Conservation (phyloP, 768 basidiomycete genomes). For the Phaeotremella skinneri region DNA sequence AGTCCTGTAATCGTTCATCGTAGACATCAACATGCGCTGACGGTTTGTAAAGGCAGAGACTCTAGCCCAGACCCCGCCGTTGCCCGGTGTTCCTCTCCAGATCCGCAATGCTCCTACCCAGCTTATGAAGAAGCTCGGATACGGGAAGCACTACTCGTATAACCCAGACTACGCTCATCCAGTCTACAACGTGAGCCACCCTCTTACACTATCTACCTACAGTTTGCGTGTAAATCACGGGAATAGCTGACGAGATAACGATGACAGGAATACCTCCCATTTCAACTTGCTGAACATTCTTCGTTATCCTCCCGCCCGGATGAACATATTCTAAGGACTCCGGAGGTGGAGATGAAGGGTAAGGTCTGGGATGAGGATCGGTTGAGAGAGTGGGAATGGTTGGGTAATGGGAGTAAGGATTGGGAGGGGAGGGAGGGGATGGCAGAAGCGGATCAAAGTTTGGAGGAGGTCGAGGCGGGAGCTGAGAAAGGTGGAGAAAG, state of each 20-base stretch:
- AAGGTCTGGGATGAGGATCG: constrained; percentile 65
- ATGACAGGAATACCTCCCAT: constrained; percentile 62
- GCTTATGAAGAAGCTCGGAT: constrained; percentile 68
- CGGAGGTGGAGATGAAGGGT: constrained; percentile 54
- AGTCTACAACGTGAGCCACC: constrained; percentile 54
- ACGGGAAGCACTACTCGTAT: constrained; percentile 64
- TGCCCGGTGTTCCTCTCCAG: constrained; percentile 64
- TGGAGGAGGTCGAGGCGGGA: neutral
- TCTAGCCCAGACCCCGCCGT: constrained; percentile 59
- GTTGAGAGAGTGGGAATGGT: constrained; percentile 60
- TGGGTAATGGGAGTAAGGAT: constrained; percentile 56
- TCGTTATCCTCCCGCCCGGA: constrained; percentile 43
- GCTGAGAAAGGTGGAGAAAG: neutral
- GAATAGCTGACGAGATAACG: neutral
- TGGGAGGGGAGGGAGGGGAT: constrained; percentile 37
- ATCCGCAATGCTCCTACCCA: constrained; percentile 75
- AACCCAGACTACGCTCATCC: constrained; percentile 69
- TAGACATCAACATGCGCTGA: neutral
- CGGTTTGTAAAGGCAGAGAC: constrained; percentile 57
- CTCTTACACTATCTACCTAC: too few species aligned
- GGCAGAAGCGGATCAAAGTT: too few species aligned
- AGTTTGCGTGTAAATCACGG: neutral
- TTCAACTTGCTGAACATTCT: constrained; percentile 51
- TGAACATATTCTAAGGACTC: constrained; percentile 55
- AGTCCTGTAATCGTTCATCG: neutral